A percentile compares a stretch with the other conserved stretches of the same genome.
Conservation (phyloP, 2,329 filamentous ascomycete genomes). For the Trematosphaeria pertusa region DNA sequence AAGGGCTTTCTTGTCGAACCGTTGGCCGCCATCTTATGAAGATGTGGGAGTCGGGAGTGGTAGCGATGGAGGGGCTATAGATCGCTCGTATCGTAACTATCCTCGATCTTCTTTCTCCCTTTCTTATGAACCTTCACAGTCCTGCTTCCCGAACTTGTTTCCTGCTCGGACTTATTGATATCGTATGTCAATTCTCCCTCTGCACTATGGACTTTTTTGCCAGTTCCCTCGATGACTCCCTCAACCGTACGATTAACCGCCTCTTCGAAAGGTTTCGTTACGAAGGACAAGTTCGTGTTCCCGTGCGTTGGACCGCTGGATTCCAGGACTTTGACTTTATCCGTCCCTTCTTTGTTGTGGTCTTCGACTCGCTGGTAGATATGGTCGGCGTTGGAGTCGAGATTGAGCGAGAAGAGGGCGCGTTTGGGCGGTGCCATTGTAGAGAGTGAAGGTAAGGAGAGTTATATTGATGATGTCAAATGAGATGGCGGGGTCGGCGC, state of each 20-base stretch:
- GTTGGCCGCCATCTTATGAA: constrained; percentile 18
- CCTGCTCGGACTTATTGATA: constrained; percentile 16
- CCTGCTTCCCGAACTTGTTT: constrained; percentile 7
- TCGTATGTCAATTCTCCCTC: constrained; percentile 33
- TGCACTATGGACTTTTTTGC: constrained; percentile 29
- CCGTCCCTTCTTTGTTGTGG: constrained; percentile 39
- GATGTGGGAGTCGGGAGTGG: not conserved
- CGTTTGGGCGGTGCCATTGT: constrained; percentile 2
- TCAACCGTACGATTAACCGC: constrained; percentile 40
- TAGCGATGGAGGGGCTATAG: constrained; percentile 21
- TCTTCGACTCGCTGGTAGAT: constrained; percentile 47
- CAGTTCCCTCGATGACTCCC: constrained; percentile 35
- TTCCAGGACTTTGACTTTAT: constrained; percentile 45
- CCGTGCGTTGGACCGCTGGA: constrained; percentile 41
- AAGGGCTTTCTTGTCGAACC: constrained; percentile 40
- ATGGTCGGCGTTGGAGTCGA: constrained; percentile 49
- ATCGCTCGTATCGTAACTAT: constrained; percentile 43
- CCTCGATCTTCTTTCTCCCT: constrained; percentile 24
- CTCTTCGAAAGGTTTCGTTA: constrained; percentile 48
- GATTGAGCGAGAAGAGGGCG: constrained; percentile 47
- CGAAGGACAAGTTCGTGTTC: constrained; percentile 39
- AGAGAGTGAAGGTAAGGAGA: constrained; percentile 2
- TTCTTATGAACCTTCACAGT: constrained; percentile 16
- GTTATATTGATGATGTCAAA: constrained; percentile 3
- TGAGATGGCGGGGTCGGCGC: constrained; percentile 2